phyloP scores from a whole-genome alignment of 352 stramenopile genomes.

The Phytophthora sojae region DNA sequence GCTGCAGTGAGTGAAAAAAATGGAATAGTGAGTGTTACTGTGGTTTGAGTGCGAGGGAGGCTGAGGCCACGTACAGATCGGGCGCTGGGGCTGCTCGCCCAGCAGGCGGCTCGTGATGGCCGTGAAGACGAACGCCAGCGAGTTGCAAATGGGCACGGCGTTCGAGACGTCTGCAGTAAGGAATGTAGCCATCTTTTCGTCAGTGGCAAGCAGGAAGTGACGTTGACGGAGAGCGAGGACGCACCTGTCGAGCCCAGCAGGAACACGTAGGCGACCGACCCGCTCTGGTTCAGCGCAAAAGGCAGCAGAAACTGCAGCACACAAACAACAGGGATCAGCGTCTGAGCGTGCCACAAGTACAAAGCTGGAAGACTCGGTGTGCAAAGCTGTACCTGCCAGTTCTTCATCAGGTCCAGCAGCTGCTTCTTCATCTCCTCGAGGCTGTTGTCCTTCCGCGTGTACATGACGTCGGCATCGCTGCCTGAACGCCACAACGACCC shows the following conservation, averaged over 20 bases:
- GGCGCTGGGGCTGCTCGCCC: constrained; percentile 74
- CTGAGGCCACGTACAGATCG: constrained; percentile 56
- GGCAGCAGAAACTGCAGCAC: constrained; percentile 76
- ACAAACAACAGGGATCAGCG: background rate
- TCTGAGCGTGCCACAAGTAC: background rate
- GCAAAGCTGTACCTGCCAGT: constrained; percentile 67
- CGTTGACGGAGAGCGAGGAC: background rate
- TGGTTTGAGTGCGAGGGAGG: too few relatives aligned
- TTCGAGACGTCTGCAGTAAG: constrained; percentile 74
- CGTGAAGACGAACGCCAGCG: constrained; percentile 90
- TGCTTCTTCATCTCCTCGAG: constrained; percentile 56
- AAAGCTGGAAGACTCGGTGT: too few relatives aligned
- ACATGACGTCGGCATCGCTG: constrained; percentile 57
- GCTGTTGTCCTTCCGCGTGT: constrained; percentile 71
- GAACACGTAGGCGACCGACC: constrained; percentile 82
- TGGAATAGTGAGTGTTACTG: background rate
- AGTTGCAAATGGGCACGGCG: constrained; percentile 91
- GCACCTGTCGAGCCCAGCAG: constrained; percentile 77
- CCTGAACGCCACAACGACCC: constrained; percentile 36
- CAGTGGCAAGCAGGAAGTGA: background rate
- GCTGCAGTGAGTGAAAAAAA: constrained; percentile 31
- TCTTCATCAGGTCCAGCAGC: constrained; percentile 56
- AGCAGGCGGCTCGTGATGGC: constrained; percentile 79
- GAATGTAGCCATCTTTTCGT: background rate
- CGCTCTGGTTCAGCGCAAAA: constrained; percentile 86